Percentiles rank a stretch among this genome's conserved stretches.
phyloP scores from a whole-genome alignment of 2,329 filamentous ascomycete species.

The Gremmenia infestans region DNA sequence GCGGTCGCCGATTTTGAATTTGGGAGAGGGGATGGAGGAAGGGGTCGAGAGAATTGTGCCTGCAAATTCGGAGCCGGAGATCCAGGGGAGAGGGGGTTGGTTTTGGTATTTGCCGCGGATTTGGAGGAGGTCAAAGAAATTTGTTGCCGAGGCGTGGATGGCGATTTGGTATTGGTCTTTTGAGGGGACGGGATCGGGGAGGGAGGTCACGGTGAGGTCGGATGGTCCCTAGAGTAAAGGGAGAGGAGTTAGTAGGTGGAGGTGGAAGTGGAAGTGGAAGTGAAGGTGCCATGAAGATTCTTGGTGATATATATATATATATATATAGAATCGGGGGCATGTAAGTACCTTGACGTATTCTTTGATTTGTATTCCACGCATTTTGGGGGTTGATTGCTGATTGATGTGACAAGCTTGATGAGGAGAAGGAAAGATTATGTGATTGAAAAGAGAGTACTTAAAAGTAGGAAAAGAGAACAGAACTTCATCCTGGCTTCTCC shows the following conservation, averaged over 20 bases:
- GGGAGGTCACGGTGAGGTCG: constrained; percentile 68
- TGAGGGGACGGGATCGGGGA: constrained; percentile 67
- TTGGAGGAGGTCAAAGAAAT: constrained; percentile 97
- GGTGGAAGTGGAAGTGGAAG: not conserved
- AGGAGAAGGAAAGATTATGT: not conserved
- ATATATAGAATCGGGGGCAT: constrained; percentile 7
- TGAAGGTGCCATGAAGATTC: too few relatives aligned
- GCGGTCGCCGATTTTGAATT: constrained; percentile 71
- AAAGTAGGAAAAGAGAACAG: not conserved
- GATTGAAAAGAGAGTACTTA: not conserved
- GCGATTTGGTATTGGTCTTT: constrained; percentile 78
- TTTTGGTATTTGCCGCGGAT: constrained; percentile 94
- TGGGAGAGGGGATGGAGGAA: constrained; percentile 41
- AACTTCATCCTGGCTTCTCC: too few relatives aligned
- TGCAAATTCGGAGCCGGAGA: constrained; percentile 81
- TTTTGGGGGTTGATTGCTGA: constrained; percentile 36
- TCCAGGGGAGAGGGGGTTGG: constrained; percentile 81
- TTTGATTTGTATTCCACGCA: constrained; percentile 70
- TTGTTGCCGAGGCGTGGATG: constrained; percentile 82
- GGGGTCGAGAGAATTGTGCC: constrained; percentile 70
- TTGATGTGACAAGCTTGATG: not conserved
- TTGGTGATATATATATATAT: not conserved
- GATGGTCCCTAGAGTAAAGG: constrained; percentile 56
- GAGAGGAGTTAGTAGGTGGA: constrained; percentile 2
- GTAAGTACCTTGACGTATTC: constrained; percentile 65